Evolutionary conservation across 129 eudicot genomes (phyloP).

Genomic region (Heracleum sosnowskyi): DNA sequence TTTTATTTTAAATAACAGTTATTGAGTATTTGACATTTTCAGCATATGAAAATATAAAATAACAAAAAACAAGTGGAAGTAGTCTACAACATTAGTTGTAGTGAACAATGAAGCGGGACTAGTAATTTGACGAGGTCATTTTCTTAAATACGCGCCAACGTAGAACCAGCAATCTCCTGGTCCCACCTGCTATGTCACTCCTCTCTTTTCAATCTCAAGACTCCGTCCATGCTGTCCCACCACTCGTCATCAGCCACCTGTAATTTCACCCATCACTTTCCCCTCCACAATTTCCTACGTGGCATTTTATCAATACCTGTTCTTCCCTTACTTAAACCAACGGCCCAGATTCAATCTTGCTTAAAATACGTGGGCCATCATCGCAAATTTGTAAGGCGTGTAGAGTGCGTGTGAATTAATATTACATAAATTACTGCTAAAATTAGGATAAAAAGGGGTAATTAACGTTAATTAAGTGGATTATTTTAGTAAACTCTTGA

Average conservation of each 20-base stretch:
- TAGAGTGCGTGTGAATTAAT: conserved; percentile 1
- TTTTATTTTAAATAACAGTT: too few species aligned
- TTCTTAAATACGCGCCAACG: background rate
- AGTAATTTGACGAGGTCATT: background rate
- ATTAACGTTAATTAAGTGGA: background rate
- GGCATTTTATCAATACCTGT: background rate
- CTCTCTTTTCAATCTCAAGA: background rate
- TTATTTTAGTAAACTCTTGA: background rate
- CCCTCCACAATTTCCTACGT: background rate
- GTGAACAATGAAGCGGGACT: background rate
- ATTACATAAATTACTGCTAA: background rate
- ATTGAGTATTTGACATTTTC: background rate
- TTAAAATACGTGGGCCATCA: background rate
- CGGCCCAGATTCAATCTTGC: background rate
- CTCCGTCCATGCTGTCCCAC: conserved; percentile 5
- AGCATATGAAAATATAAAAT: too few species aligned
- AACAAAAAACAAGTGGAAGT: background rate
- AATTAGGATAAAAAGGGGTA: background rate
- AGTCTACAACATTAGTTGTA: background rate
- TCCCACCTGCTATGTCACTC: background rate
- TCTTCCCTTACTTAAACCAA: background rate
- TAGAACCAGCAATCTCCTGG: background rate
- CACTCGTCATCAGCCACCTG: background rate
- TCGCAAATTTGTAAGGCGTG: background rate
- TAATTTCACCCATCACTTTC: background rate